Evolutionary conservation across 2,329 filamentous ascomycete genomes (phyloP).

Genomic region (Ascochyta viciae-villosae): DNA sequence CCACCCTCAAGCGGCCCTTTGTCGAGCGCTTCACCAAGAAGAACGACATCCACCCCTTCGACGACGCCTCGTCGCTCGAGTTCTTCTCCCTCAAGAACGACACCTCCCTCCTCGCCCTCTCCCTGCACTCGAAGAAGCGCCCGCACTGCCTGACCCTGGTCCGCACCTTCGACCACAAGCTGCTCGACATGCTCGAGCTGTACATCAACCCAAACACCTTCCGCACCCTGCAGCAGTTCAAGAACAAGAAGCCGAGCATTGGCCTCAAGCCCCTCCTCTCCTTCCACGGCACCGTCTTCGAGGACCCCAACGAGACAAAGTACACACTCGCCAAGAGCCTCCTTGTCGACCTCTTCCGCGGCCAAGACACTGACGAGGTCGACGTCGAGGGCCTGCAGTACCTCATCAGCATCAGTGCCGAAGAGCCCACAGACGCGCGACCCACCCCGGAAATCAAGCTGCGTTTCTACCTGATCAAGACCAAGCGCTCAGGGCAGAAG

Average conservation of each 20-base stretch:
- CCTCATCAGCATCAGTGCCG: constrained; percentile 80
- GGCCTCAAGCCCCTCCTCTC: constrained; percentile 88
- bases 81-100: constrained; percentile 99
- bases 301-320: constrained; percentile 77
- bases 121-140: constrained; percentile 90
- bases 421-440: constrained; percentile 58
- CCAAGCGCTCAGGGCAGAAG: constrained; percentile 84
- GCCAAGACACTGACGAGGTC: constrained; percentile 78
- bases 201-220: constrained; percentile 78
- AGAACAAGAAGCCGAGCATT: constrained; percentile 67
- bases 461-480: constrained; percentile 84
- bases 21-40: constrained; percentile 96
- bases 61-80: constrained; percentile 84
- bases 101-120: constrained; percentile 83
- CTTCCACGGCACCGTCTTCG: constrained; percentile 90
- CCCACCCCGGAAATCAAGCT: constrained; percentile 63
- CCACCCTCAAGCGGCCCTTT: constrained; percentile 82
- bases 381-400: constrained; percentile 97
- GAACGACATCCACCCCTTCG: constrained; percentile 93
- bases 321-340: constrained; percentile 88
- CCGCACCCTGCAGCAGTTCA: constrained; percentile 76
- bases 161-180: constrained; percentile 83
- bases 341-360: constrained; percentile 89
- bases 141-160: constrained; percentile 86
- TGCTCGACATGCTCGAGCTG: constrained; percentile 95